These are phyloP conservation scores for Salix udensis DNA, from an alignment of 345 rosid species.

Conservation along the genomic window DNA sequence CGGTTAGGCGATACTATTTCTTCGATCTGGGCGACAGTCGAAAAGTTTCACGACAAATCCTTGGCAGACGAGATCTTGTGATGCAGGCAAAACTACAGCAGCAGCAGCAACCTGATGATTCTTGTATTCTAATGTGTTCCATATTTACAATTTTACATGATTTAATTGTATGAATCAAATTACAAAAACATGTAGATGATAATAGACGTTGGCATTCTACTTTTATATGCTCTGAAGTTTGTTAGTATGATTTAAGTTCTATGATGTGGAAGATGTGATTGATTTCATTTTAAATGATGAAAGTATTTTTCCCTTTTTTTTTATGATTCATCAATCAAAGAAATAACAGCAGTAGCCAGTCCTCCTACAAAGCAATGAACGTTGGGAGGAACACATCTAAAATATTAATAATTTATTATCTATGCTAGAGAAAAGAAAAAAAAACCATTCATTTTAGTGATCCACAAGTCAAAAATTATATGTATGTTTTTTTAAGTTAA, in stretches of 20 bases:
- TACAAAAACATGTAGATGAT: conserved; percentile 5
- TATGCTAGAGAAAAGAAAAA: too few species aligned
- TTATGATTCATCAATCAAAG: not conserved
- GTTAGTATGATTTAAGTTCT: not conserved
- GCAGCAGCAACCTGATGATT: not conserved
- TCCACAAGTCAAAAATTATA: too few species aligned
- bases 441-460: too few species aligned
- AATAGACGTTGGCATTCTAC: not conserved
- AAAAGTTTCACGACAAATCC: conserved; percentile 49
- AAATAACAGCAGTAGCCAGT: not conserved
- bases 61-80: conserved; percentile 52
- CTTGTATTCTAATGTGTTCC: not conserved
- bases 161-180: conserved; percentile 8
- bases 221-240: not conserved
- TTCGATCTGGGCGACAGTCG: conserved; percentile 29
- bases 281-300: not conserved
- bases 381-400: not conserved
- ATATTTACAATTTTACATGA: not conserved
- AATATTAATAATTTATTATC: not conserved
- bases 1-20: conserved; percentile 35
- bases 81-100: conserved; percentile 2
- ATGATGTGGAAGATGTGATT: not conserved
- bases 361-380: not conserved
- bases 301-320: not conserved
- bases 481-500: too few species aligned